These are phyloP conservation scores for Epithemia pelagica DNA, from an alignment of 108 stramenopile genomes.

Conservation along the genomic window DNA sequence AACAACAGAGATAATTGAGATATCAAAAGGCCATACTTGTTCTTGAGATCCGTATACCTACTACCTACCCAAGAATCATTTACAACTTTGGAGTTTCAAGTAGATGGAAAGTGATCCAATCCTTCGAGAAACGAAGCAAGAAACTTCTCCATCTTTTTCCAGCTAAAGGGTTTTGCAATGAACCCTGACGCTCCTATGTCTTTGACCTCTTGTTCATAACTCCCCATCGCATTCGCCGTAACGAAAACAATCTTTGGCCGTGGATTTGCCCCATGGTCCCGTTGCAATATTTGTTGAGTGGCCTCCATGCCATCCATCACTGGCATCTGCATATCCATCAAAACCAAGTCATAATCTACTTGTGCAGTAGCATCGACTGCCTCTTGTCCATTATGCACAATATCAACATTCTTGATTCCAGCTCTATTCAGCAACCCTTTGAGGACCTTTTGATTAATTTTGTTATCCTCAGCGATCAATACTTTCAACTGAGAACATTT, in stretches of 20 bases:
- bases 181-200: slow-evolving; percentile 9
- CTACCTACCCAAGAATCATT: no score
- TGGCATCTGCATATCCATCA: slow-evolving; percentile 60
- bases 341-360: slow-evolving; percentile 25
- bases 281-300: slow-evolving; percentile 14
- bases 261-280: neutral
- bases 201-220: slow-evolving; percentile 7
- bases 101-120: neutral
- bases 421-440: slow-evolving; percentile 23
- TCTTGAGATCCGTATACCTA: no score
- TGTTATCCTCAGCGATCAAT: slow-evolving; percentile 37
- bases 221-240: slow-evolving; percentile 26
- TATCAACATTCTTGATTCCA: slow-evolving; percentile 17
- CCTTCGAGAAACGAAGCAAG: neutral
- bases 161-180: slow-evolving; percentile 18
- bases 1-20: no score
- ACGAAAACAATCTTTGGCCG: slow-evolving; percentile 34
- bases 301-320: slow-evolving; percentile 40
- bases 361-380: slow-evolving; percentile 22
- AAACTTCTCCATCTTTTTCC: slow-evolving; percentile 6
- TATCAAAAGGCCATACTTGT: no score
- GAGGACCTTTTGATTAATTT: slow-evolving; percentile 43
- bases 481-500: slow-evolving; percentile 2
- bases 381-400: slow-evolving; percentile 38
- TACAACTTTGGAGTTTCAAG: no score